Evolutionary conservation across 1,139 yeast genomes (phyloP).

Genomic region (Candida sp.): DNA sequence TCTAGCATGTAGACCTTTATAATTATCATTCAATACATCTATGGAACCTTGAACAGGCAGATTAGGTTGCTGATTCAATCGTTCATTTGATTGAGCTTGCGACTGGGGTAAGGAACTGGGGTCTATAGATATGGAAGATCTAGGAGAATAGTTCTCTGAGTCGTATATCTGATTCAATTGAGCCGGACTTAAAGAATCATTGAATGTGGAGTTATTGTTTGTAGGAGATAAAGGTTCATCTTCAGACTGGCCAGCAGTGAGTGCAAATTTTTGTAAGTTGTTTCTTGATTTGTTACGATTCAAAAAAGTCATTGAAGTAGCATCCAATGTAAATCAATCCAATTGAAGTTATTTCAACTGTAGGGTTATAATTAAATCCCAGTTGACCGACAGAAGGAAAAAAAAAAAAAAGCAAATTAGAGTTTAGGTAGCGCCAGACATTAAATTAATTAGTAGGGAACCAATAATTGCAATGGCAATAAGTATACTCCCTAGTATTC

Average conservation of each 20-base stretch:
- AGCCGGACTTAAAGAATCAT: neutral
- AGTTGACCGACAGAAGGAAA: neutral
- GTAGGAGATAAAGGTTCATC: slow-evolving; percentile 12
- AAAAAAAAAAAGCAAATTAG: neutral
- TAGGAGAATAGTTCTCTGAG: slow-evolving; percentile 19
- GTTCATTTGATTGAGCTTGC: slow-evolving; percentile 1
- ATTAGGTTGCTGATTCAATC: neutral
- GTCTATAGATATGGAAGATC: slow-evolving; percentile 20
- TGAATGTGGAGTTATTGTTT: slow-evolving; percentile 4
- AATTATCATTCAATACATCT: slow-evolving; percentile 22
- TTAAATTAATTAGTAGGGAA: too few species aligned
- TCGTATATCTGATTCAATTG: neutral
- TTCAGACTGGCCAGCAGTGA: slow-evolving; percentile 8
- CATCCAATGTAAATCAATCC: neutral
- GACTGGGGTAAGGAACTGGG: slow-evolving; percentile 7
- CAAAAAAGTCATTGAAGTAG: slow-evolving; percentile 23
- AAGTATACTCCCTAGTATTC: too few species aligned
- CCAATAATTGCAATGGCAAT: too few species aligned
- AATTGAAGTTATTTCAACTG: too few species aligned
- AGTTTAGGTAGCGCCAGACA: neutral
- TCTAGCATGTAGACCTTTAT: slow-evolving; percentile 49
- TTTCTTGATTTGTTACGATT: slow-evolving; percentile 25
- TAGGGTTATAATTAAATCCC: neutral
- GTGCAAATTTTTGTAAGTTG: slow-evolving; percentile 10
- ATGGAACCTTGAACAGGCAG: neutral